phyloP scores from a whole-genome alignment of 768 basidiomycete genomes.

The Hericium erinaceus region DNA sequence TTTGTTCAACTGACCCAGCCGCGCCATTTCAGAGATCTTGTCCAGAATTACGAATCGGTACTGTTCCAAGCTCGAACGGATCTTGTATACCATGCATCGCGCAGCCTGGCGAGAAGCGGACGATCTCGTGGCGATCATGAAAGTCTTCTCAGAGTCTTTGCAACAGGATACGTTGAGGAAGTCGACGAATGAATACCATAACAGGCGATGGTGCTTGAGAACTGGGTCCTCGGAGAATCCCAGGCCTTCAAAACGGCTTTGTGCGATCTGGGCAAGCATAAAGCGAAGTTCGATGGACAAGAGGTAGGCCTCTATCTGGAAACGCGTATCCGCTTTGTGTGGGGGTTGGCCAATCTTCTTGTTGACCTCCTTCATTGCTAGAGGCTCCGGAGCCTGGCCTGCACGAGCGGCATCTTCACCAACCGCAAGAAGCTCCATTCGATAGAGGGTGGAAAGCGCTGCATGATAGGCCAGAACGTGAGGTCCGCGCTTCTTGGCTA shows the following conservation, averaged over 20 bases:
- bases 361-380: conserved; percentile 21
- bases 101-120: conserved; percentile 22
- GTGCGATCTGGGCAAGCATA: conserved; percentile 23
- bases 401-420: conserved; percentile 13
- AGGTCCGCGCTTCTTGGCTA: conserved; percentile 20
- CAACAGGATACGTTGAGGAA: conserved; percentile 20
- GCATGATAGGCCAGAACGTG: conserved; percentile 26
- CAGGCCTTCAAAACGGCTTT: conserved; percentile 15
- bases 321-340: conserved; percentile 26
- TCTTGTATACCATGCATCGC: conserved; percentile 10
- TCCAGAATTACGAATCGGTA: conserved; percentile 17
- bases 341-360: conserved; percentile 24
- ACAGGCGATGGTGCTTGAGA: conserved; percentile 4
- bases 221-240: background rate
- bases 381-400: conserved; percentile 17
- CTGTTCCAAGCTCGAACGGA: conserved; percentile 20
- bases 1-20: background rate
- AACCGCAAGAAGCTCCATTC: conserved; percentile 19
- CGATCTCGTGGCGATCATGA: conserved; percentile 15
- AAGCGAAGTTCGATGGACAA: conserved; percentile 27
- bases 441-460: conserved; percentile 20
- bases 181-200: conserved; percentile 16
- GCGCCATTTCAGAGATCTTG: conserved; percentile 3
- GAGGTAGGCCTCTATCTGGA: conserved; percentile 26
- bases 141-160: conserved; percentile 18